These are phyloP conservation scores for Russula griseocarnosa DNA, from an alignment of 768 basidiomycete species.

Conservation along the genomic window DNA sequence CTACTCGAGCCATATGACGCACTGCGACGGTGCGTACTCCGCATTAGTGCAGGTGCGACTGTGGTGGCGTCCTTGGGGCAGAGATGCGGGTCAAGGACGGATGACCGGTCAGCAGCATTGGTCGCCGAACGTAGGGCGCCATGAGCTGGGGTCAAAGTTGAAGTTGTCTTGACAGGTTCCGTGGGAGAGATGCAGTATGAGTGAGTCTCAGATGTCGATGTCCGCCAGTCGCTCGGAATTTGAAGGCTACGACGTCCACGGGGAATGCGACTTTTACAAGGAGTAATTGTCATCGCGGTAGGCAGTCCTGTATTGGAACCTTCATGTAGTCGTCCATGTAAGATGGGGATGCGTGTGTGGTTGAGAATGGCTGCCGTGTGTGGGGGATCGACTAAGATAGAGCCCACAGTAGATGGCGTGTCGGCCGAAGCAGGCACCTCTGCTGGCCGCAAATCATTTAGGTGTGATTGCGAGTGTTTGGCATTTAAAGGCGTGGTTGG, in stretches of 20 bases:
- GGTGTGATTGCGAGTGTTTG: not conserved
- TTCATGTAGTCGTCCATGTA: not conserved
- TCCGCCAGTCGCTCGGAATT: not conserved
- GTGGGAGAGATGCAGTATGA: not conserved
- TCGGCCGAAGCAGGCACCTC: conserved; percentile 7
- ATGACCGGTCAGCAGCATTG: not conserved
- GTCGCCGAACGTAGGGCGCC: not conserved
- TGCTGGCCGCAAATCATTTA: not conserved
- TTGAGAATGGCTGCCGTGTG: conserved; percentile 24
- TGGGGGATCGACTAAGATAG: conserved; percentile 25
- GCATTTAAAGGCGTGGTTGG: conserved; percentile 23
- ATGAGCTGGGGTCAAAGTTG: not conserved
- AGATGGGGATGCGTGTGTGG: conserved; percentile 24
- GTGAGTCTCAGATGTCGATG: not conserved
- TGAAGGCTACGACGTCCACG: conserved; percentile 24
- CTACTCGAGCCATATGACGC: conserved; percentile 14
- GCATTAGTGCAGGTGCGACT: conserved; percentile 1
- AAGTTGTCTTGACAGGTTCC: not conserved
- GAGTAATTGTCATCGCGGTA: conserved; percentile 4
- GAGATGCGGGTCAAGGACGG: not conserved
- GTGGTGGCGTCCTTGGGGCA: not conserved
- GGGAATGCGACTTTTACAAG: conserved; percentile 22
- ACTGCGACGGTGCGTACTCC: conserved; percentile 19
- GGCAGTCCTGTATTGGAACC: conserved; percentile 5
- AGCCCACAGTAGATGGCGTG: conserved; percentile 23